Conservation (phyloP, 441 rosid genomes). For the Dalechampia spathulata region DNA sequence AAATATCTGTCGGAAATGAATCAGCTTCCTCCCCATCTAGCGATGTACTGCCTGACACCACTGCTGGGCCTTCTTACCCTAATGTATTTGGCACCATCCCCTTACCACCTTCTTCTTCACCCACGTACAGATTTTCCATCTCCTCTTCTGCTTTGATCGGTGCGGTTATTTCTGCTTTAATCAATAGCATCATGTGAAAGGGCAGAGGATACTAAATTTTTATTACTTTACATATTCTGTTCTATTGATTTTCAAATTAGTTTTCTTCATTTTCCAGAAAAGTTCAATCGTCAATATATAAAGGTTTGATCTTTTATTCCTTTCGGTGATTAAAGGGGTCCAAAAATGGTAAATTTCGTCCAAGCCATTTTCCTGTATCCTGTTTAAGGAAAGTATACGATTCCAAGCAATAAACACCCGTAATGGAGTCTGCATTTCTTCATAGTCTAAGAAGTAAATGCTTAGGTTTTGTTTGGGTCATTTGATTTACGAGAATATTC, state of each 20-base stretch:
- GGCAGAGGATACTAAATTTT: not conserved
- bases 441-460: too few species aligned
- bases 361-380: too few species aligned
- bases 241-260: not conserved
- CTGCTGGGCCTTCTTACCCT: conserved; percentile 62
- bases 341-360: too few species aligned
- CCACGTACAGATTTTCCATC: conserved; percentile 19
- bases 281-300: too few species aligned
- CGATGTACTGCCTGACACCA: conserved; percentile 37
- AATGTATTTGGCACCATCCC: conserved; percentile 78
- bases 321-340: conserved; percentile 7
- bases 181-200: conserved; percentile 33
- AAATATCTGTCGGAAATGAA: conserved; percentile 48
- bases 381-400: too few species aligned
- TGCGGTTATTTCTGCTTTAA: conserved; percentile 27
- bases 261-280: not conserved
- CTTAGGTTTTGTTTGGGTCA: too few species aligned
- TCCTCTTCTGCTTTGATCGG: conserved; percentile 23
- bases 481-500: too few species aligned
- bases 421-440: too few species aligned
- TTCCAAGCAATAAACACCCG: too few species aligned
- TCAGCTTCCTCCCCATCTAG: conserved; percentile 42
- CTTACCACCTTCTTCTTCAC: conserved; percentile 35
- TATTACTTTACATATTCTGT: not conserved
- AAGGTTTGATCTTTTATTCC: conserved; percentile 5